phyloP scores from a whole-genome alignment of 805 yeast species.

The Lipomyces mesembrius region DNA sequence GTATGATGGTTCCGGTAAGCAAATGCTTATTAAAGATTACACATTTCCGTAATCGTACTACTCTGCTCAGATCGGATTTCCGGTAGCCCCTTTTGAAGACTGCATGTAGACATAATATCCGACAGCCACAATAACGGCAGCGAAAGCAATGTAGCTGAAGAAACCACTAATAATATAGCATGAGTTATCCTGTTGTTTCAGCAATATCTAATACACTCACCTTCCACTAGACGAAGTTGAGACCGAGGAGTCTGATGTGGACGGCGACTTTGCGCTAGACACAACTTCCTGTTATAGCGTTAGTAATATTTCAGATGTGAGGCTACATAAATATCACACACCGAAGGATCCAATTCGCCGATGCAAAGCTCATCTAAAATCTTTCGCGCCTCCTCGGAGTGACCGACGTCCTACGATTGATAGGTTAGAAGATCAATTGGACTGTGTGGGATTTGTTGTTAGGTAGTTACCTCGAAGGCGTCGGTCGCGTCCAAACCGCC shows the following conservation, averaged over 20 bases:
- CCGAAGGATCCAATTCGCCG: conserved; percentile 73
- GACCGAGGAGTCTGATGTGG: neutral
- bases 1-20: neutral
- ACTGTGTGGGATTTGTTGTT: neutral
- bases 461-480: conserved; percentile 58
- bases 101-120: conserved; percentile 17
- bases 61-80: neutral
- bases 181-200: neutral
- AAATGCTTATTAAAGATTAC: neutral
- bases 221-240: conserved; percentile 9
- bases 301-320: neutral
- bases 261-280: conserved; percentile 10
- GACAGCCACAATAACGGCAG: conserved; percentile 16
- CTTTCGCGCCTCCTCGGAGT: conserved; percentile 93
- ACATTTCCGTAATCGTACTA: neutral
- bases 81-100: neutral
- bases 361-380: conserved; percentile 67
- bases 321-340: conserved; percentile 8
- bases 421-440: conserved; percentile 32
- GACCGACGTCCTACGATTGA: conserved; percentile 79
- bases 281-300: conserved; percentile 1
- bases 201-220: neutral
- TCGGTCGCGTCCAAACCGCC: conserved; percentile 81
- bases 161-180: conserved; percentile 8
- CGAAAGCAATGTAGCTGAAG: conserved; percentile 11